Percentiles rank a stretch among this genome's conserved stretches.
These are phyloP conservation scores for Sclerotinia minor DNA, from an alignment of 2,329 filamentous ascomycete genomes.

Conservation along the genomic window DNA sequence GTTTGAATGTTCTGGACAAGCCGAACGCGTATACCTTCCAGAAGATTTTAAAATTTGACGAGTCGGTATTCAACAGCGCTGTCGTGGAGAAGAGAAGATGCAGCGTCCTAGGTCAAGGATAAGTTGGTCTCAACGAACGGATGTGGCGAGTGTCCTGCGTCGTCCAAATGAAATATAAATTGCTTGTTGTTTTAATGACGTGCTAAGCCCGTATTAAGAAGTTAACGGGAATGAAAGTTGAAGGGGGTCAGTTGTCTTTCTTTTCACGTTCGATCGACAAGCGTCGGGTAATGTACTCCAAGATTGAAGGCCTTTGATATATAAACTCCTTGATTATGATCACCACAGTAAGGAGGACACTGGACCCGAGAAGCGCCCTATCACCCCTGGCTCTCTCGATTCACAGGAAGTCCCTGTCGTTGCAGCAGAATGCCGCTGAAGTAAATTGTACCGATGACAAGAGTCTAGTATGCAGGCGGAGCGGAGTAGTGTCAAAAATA, in stretches of 20 bases:
- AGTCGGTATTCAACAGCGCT: slow-evolving; percentile 18
- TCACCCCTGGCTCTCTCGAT: slow-evolving; percentile 33
- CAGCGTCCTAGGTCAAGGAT: slow-evolving; percentile 36
- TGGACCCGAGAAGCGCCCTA: slow-evolving; percentile 39
- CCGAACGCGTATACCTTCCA: slow-evolving; percentile 38
- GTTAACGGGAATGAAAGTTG: slow-evolving; percentile 32
- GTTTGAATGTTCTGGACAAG: slow-evolving; percentile 34
- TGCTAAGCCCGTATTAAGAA: slow-evolving; percentile 35
- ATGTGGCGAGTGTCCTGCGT: slow-evolving; percentile 37
- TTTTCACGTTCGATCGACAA: slow-evolving; percentile 40
- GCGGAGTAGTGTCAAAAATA: slow-evolving; percentile 31
- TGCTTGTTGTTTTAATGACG: slow-evolving; percentile 39
- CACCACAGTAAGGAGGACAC: slow-evolving; percentile 36
- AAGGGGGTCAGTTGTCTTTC: slow-evolving; percentile 35
- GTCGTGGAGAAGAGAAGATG: slow-evolving; percentile 32
- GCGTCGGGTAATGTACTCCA: slow-evolving; percentile 39
- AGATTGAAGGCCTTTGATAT: slow-evolving; percentile 37
- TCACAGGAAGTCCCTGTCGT: slow-evolving; percentile 32
- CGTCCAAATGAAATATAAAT: slow-evolving; percentile 41
- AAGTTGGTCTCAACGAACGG: slow-evolving; percentile 30
- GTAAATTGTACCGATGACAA: slow-evolving; percentile 33
- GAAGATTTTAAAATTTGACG: slow-evolving; percentile 21
- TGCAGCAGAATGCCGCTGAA: slow-evolving; percentile 34
- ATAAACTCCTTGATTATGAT: slow-evolving; percentile 38
- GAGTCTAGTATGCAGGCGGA: slow-evolving; percentile 30